Evolutionary conservation across 305 asterid species (phyloP).

Genomic region (Lippia alba): DNA sequence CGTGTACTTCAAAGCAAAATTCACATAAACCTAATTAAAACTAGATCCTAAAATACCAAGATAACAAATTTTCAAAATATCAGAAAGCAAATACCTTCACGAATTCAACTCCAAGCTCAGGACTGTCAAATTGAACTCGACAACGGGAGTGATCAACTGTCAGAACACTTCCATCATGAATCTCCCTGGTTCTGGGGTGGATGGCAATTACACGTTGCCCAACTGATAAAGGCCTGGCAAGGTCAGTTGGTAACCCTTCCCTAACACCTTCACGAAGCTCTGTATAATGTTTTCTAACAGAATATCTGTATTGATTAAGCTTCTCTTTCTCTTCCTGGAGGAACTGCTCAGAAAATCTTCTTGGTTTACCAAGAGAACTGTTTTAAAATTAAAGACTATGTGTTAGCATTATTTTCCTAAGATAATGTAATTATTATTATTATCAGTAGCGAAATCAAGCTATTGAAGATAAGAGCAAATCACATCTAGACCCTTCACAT

Average conservation of each 20-base stretch:
- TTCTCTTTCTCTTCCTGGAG: conserved; percentile 93
- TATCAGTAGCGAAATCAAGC: conserved; percentile 15
- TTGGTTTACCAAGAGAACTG: conserved; percentile 98
- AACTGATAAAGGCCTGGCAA: conserved; percentile 89
- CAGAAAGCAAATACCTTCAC: conserved; percentile 67
- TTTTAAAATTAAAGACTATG: conserved; percentile 24
- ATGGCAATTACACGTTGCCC: conserved; percentile 94
- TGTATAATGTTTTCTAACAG: conserved; percentile 83
- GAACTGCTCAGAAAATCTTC: conserved; percentile 91
- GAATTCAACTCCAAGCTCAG: conserved; percentile 91
- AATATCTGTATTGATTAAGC: conserved; percentile 82
- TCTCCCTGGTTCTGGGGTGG: conserved; percentile 94
- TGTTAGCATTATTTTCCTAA: conserved; percentile 5
- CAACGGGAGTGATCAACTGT: conserved; percentile 90
- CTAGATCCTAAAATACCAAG: conserved; percentile 11
- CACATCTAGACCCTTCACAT: too few species aligned
- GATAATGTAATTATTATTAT: conserved; percentile 28
- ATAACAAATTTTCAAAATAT: neutral
- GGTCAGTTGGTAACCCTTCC: conserved; percentile 92
- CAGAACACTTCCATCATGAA: conserved; percentile 88
- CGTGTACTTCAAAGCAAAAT: neutral
- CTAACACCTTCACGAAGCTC: conserved; percentile 84
- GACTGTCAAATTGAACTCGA: conserved; percentile 89
- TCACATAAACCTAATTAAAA: conserved; percentile 26
- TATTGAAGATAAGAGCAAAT: conserved; percentile 3